Evolutionary conservation across 1,284 basidiomycete species (phyloP).

Genomic region (Inonotus hispidus): DNA sequence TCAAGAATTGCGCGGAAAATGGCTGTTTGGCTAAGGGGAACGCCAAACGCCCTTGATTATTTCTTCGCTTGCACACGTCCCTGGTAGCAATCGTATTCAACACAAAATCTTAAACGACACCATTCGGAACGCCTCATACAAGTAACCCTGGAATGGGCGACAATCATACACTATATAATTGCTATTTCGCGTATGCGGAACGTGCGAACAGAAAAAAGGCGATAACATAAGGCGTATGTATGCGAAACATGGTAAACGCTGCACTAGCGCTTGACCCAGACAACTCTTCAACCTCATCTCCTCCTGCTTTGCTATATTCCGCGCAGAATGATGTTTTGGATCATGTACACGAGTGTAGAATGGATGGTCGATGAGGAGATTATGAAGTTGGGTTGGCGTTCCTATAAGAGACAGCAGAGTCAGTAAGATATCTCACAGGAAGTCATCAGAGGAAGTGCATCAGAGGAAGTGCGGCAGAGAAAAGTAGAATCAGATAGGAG

Average conservation of each 20-base stretch:
- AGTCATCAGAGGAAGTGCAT: not conserved
- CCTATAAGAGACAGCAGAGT: slow-evolving; percentile 37
- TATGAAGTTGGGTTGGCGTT: slow-evolving; percentile 83
- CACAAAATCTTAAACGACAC: not conserved
- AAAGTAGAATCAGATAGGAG: slow-evolving; percentile 77
- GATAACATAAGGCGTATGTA: slow-evolving; percentile 1
- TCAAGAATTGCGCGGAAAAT: too few relatives aligned
- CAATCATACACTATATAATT: slow-evolving; percentile 1
- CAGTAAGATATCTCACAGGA: slow-evolving; percentile 20
- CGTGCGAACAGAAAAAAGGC: not conserved
- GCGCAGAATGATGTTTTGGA: too few relatives aligned
- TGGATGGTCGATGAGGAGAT: slow-evolving; percentile 24
- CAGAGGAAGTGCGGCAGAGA: slow-evolving; percentile 49
- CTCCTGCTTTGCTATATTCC: too few relatives aligned
- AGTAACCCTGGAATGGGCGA: too few relatives aligned
- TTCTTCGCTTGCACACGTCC: too few relatives aligned
- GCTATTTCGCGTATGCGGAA: not conserved
- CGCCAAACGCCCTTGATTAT: too few relatives aligned
- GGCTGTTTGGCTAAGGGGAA: too few relatives aligned
- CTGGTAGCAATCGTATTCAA: too few relatives aligned
- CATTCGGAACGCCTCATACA: not conserved
- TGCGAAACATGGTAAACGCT: slow-evolving; percentile 1
- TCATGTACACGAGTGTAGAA: not conserved
- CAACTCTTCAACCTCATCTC: not conserved
- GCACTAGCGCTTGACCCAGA: slow-evolving; percentile 1